These are phyloP conservation scores for Tricholoma flavovirens DNA, from an alignment of 768 basidiomycete genomes.

Conservation along the genomic window DNA sequence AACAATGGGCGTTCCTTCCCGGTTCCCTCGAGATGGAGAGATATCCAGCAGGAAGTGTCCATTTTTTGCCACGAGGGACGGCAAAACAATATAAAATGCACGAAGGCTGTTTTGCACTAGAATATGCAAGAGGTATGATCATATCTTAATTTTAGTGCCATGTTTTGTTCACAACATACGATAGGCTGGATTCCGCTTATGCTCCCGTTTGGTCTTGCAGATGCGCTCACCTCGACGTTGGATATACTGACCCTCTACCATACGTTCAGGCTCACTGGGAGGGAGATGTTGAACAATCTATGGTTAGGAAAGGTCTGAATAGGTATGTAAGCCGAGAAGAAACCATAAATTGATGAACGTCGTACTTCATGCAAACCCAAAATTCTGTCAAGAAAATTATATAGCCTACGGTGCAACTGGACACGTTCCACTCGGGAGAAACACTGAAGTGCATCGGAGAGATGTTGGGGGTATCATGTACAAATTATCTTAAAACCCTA, in stretches of 20 bases:
- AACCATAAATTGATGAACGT: no score
- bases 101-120: constrained; percentile 91
- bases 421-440: no score
- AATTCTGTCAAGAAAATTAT: no score
- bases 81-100: constrained; percentile 99
- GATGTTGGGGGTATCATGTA: no score
- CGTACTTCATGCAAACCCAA: no score
- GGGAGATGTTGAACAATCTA: constrained; percentile 81
- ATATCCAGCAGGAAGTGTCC: constrained; percentile 80
- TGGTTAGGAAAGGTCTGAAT: constrained; percentile 79
- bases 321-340: background rate
- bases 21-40: constrained; percentile 81
- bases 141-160: background rate
- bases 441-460: no score
- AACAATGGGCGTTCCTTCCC: constrained; percentile 89
- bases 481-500: no score
- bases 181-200: constrained; percentile 97
- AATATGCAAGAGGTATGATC: constrained; percentile 81
- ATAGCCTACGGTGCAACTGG: no score
- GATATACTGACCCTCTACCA: constrained; percentile 79
- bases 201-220: constrained; percentile 91
- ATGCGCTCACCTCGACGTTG: constrained; percentile 81
- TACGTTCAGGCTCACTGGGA: constrained; percentile 69
- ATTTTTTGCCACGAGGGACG: constrained; percentile 74
- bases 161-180: background rate